Conservation (phyloP, 179 eudicot genomes). For the Actinidia chinensis region DNA sequence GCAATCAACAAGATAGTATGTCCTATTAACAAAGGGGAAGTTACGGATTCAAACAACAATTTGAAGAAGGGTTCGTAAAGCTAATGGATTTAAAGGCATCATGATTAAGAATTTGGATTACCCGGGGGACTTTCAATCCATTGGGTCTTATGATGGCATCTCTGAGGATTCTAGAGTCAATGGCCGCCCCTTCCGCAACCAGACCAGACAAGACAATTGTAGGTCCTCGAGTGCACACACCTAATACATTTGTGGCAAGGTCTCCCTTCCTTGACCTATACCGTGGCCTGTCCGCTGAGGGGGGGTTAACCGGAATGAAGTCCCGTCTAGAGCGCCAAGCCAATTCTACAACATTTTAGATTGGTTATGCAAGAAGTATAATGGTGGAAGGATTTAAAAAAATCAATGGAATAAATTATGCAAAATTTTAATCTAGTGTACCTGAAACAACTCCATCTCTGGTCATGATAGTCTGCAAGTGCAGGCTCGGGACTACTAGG, state of each 20-base stretch:
- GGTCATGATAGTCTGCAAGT: neutral
- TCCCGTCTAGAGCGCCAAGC: neutral
- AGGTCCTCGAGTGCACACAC: neutral
- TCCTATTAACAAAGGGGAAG: no score
- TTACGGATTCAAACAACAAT: no score
- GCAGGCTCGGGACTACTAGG: neutral
- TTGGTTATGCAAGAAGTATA: no score
- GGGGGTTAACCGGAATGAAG: neutral
- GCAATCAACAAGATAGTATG: neutral
- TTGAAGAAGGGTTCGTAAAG: no score
- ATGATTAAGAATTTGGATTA: no score
- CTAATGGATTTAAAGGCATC: no score
- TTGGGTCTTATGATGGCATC: neutral
- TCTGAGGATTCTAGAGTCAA: no score
- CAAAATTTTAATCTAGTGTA: neutral
- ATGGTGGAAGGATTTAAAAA: no score
- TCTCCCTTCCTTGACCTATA: neutral
- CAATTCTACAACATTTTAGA: slow-evolving; percentile 5
- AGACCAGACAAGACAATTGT: neutral
- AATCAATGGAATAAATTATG: neutral
- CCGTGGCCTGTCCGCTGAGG: neutral
- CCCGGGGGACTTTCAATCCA: neutral
- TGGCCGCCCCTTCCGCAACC: no score
- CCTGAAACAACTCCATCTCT: neutral
- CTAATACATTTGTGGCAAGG: neutral